These are phyloP conservation scores for Ceratocystis colombiana DNA, from an alignment of 2,329 filamentous ascomycete species.

Conservation along the genomic window DNA sequence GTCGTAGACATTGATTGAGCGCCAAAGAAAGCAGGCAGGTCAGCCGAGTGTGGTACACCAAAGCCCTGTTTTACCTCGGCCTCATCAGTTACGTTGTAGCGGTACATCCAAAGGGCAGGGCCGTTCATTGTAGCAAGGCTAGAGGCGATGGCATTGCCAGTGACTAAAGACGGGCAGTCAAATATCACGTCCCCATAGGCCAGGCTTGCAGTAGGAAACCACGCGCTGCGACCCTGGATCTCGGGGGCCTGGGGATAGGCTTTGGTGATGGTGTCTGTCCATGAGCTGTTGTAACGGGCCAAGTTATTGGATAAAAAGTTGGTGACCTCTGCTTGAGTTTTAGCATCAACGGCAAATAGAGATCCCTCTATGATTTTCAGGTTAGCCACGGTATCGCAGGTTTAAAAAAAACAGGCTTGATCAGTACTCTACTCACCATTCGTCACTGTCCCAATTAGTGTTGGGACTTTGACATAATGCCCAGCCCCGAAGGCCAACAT, in stretches of 20 bases:
- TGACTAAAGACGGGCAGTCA: conserved; percentile 36
- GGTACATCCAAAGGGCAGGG: conserved; percentile 38
- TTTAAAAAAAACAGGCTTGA: not conserved
- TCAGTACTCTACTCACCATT: conserved; percentile 34
- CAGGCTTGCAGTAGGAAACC: conserved; percentile 37
- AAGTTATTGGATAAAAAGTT: conserved; percentile 41
- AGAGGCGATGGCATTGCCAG: conserved; percentile 30
- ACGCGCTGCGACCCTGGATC: conserved; percentile 35
- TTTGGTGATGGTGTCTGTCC: conserved; percentile 33
- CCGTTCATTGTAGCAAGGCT: conserved; percentile 25
- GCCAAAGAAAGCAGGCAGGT: conserved; percentile 42
- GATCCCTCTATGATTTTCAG: conserved; percentile 36
- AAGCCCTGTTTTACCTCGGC: conserved; percentile 33
- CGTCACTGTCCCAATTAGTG: conserved; percentile 38
- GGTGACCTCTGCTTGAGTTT: conserved; percentile 32
- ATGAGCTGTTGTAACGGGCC: conserved; percentile 34
- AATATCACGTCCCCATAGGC: conserved; percentile 41
- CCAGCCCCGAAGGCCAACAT: conserved; percentile 36
- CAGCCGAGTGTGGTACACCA: conserved; percentile 42
- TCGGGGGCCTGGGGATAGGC: conserved; percentile 35
- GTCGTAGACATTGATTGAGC: conserved; percentile 30
- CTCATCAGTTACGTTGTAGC: conserved; percentile 40
- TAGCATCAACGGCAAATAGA: conserved; percentile 36
- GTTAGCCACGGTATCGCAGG: not conserved
- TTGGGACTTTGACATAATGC: conserved; percentile 37